These are phyloP conservation scores for Royoungia palumana DNA, from an alignment of 768 basidiomycete genomes.

Conservation along the genomic window DNA sequence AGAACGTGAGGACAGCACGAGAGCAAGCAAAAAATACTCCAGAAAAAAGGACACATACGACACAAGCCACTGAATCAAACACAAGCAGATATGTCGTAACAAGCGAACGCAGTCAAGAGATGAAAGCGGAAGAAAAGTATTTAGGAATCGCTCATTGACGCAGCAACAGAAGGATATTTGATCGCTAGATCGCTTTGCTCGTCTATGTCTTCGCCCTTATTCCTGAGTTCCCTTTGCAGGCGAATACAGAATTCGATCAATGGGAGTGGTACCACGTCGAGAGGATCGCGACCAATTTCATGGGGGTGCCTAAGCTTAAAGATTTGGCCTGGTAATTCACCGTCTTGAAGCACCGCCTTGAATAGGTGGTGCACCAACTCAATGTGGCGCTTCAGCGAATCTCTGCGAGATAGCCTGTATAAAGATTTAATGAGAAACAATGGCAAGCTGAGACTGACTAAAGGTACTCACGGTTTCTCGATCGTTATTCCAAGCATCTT, in stretches of 20 bases:
- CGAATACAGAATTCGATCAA: neutral
- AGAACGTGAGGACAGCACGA: too few species aligned
- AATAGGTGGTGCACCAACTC: neutral
- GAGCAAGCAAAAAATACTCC: too few species aligned
- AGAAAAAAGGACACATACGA: too few species aligned
- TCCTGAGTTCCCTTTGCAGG: neutral
- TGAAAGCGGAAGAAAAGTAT: too few species aligned
- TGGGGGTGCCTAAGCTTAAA: neutral
- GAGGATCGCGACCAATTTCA: too few species aligned
- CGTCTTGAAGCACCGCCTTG: neutral
- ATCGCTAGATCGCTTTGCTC: neutral
- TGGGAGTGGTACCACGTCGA: too few species aligned
- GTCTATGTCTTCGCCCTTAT: neutral
- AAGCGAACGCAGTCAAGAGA: too few species aligned
- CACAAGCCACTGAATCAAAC: too few species aligned
- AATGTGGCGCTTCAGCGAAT: constrained; percentile 10
- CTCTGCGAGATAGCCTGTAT: constrained; percentile 6
- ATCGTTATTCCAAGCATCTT: neutral
- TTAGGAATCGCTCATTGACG: too few species aligned
- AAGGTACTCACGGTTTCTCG: neutral
- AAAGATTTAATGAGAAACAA: neutral
- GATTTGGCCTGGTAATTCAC: neutral
- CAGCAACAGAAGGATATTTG: neutral
- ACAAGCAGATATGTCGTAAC: too few species aligned
- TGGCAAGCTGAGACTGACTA: too few species aligned